Base-by-base conservation (phyloP, 2,329 filamentous ascomycete species). In the Pseudocercospora pini-densiflorae region DNA sequence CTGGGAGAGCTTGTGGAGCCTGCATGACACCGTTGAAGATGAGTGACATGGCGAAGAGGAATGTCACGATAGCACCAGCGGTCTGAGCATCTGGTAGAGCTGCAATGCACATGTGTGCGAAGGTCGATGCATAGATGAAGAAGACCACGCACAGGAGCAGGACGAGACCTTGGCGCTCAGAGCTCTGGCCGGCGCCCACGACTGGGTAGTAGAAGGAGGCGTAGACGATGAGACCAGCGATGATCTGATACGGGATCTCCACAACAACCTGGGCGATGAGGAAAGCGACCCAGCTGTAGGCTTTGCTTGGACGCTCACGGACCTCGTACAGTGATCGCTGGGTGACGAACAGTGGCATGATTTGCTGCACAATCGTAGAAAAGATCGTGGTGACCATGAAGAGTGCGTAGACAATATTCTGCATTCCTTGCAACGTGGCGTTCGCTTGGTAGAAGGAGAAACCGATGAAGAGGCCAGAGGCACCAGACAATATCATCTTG, bases 261-360 rank as follows among this genome's bases (percentile, higher is more conserved):
- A 91, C 90, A 2, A 91, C 61, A 62, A 93, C 86, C 74, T 92
- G 92, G 74, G 89, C 86, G 2, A 90, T 79, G 76, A 93, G 85
- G 78, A 93, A 93, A 0, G 86, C 89, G 70, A 87, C 84, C 91
- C 91, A 93, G 0, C 88, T 91, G 80, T 93, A 94, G 0, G 88
- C 84, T 74, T 92, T 92, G 77, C 85, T 88, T 0, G 89, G 86
- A 3, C 86, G 81, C 72, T 89, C 86, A 63, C 86, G 86, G 12
- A 83, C 85, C 77, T 89, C 86, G 76, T 88, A 88, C 5, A 89
- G 79, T 2, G 84, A 82, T 58, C 87, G 82, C 73, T 88, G 86
- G 1, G 84, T 86, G 58, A 86, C 81, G 73, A 88, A 89, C 49
- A 85, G 79, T 1, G 87, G 87, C 79, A 88, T 86, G 69, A 88